A percentile compares a stretch with the other conserved stretches of the same genome.
phyloP scores from a whole-genome alignment of 2,329 filamentous ascomycete genomes.

The Claviceps pazoutovae region DNA sequence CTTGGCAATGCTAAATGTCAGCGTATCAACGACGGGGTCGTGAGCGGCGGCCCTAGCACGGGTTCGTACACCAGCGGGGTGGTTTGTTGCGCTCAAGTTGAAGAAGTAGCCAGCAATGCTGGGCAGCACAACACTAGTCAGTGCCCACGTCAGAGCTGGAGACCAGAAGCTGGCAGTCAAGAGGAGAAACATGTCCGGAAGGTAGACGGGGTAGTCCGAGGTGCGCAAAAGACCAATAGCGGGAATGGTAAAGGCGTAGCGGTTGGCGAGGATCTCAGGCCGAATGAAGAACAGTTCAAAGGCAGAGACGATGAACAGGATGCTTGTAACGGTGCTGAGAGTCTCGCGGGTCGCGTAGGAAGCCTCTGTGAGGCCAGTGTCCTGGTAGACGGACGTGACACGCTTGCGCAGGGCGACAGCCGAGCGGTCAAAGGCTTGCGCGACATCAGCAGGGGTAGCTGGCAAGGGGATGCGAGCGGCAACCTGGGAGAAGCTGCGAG shows the following conservation, averaged over 20 bases:
- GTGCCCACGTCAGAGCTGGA: conserved; percentile 60
- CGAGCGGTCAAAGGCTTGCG: conserved; percentile 59
- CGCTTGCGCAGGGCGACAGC: conserved; percentile 52
- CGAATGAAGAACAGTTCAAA: conserved; percentile 62
- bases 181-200: conserved; percentile 72
- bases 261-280: conserved; percentile 54
- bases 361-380: conserved; percentile 51
- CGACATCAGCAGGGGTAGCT: conserved; percentile 66
- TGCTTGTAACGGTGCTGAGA: conserved; percentile 57
- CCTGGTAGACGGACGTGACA: conserved; percentile 48
- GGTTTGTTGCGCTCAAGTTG: conserved; percentile 55
- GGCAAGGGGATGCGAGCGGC: conserved; percentile 55
- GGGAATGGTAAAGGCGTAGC: conserved; percentile 61
- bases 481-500: conserved; percentile 38
- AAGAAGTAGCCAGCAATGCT: conserved; percentile 71
- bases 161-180: conserved; percentile 73
- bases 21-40: conserved; percentile 60
- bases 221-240: conserved; percentile 41
- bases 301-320: conserved; percentile 53
- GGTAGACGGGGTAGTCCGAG: conserved; percentile 44
- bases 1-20: conserved; percentile 84
- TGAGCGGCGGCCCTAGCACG: conserved; percentile 23
- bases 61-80: conserved; percentile 24
- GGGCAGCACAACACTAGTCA: conserved; percentile 59
- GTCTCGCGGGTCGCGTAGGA: conserved; percentile 53